phyloP scores from a whole-genome alignment of 257 asterid species.

The Lavandula angustifolia region DNA sequence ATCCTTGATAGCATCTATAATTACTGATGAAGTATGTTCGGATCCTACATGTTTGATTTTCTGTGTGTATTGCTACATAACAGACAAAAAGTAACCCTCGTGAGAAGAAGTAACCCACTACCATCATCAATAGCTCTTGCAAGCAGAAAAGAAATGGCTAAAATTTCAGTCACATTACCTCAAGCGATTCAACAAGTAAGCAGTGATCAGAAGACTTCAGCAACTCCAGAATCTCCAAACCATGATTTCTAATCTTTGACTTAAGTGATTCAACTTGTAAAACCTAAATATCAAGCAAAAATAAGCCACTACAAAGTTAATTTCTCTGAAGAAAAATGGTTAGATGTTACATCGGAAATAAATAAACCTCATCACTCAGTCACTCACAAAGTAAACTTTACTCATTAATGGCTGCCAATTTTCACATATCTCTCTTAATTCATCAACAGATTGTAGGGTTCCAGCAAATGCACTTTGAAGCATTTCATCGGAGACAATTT shows the following conservation, averaged over 20 bases:
- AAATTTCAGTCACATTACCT: constrained; percentile 50
- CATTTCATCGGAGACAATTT: constrained; percentile 53
- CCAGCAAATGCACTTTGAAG: constrained; percentile 55
- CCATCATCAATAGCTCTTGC: constrained; percentile 9
- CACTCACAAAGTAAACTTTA: constrained; percentile 80
- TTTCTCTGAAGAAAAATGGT: constrained; percentile 4
- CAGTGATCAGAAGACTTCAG: constrained; percentile 58
- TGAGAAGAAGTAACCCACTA: constrained; percentile 25
- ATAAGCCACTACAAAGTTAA: constrained; percentile 21
- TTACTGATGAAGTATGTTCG: constrained; percentile 52
- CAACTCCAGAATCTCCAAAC: constrained; percentile 67
- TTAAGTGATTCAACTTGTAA: constrained; percentile 70
- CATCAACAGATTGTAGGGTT: constrained; percentile 60
- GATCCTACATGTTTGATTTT: constrained; percentile 58
- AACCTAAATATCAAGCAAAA: constrained; percentile 50
- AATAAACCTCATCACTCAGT: constrained; percentile 41
- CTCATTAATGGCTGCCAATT: constrained; percentile 77
- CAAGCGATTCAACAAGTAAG: constrained; percentile 58
- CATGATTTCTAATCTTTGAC: constrained; percentile 44
- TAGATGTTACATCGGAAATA: constrained; percentile 5
- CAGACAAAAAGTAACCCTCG: constrained; percentile 16
- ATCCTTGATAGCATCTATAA: constrained; percentile 58
- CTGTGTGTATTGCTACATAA: constrained; percentile 45
- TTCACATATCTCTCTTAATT: constrained; percentile 60
- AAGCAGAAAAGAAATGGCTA: constrained; percentile 5